Percentiles rank a stretch among this genome's conserved stretches.
Conservation (phyloP, 1,284 basidiomycete species). For the Anthracocystis setariae region DNA sequence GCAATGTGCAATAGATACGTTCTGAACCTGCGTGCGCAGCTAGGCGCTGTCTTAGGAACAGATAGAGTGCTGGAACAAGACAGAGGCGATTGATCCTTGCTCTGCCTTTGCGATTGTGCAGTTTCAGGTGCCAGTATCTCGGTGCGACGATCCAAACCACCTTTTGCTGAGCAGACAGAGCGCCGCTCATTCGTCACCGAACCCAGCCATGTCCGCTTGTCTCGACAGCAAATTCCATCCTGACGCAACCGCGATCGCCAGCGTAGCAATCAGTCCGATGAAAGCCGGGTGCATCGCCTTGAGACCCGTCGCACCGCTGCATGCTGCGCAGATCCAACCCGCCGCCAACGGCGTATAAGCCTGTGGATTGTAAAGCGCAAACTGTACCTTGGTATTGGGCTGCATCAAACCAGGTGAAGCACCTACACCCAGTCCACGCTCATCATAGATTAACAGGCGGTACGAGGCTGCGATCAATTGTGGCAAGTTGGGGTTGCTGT, state of each 20-base stretch:
- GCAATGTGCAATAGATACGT: background rate
- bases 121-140: no score
- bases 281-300: constrained; percentile 45
- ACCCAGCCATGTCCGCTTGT: constrained; percentile 14
- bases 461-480: constrained; percentile 63
- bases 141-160: background rate
- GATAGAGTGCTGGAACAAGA: no score
- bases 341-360: constrained; percentile 62
- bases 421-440: constrained; percentile 50
- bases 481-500: constrained; percentile 45
- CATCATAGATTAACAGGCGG: constrained; percentile 62
- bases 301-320: constrained; percentile 45
- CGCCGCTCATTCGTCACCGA: constrained; percentile 16
- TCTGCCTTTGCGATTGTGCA: no score
- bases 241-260: constrained; percentile 39
- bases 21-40: no score
- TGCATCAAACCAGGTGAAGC: constrained; percentile 53
- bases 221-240: constrained; percentile 41
- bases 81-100: no score
- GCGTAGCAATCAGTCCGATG: constrained; percentile 38
- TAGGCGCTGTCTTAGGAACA: background rate
- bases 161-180: background rate
- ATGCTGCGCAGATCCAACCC: constrained; percentile 57
- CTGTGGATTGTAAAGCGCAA: constrained; percentile 66
- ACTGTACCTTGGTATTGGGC: constrained; percentile 62